Evolutionary conservation across 2,329 filamentous ascomycete genomes (phyloP).

Genomic region (Fusarium tanahbumbuense): DNA sequence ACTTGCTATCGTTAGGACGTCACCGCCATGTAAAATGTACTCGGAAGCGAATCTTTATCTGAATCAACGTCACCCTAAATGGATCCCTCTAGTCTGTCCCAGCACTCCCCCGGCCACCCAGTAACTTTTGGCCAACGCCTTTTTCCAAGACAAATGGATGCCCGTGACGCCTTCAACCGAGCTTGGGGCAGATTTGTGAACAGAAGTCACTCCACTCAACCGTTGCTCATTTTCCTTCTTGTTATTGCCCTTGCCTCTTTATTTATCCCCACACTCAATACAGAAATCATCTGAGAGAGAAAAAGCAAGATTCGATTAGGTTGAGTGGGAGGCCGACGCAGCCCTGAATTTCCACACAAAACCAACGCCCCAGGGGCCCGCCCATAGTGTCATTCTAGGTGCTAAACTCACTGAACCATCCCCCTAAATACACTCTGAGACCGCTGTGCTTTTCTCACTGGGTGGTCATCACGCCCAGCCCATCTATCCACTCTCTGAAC

Average conservation of each 20-base stretch:
- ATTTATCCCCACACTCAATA: conserved; percentile 24
- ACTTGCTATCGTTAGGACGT: conserved; percentile 16
- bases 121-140: conserved; percentile 35
- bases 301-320: conserved; percentile 17
- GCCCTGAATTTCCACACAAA: not conserved
- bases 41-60: conserved; percentile 19
- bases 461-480: conserved; percentile 4
- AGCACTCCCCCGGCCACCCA: conserved; percentile 28
- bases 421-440: conserved; percentile 14
- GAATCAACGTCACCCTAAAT: conserved; percentile 37
- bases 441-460: conserved; percentile 21
- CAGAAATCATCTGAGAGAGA: not conserved
- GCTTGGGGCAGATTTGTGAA: conserved; percentile 21
- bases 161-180: conserved; percentile 39
- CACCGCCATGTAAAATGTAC: conserved; percentile 30
- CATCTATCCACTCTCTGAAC: conserved; percentile 5
- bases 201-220: conserved; percentile 33
- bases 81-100: conserved; percentile 28
- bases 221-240: conserved; percentile 20
- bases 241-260: conserved; percentile 21
- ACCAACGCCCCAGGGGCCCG: not conserved
- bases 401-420: conserved; percentile 16
- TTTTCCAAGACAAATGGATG: conserved; percentile 35
- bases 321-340: not conserved
- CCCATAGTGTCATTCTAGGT: conserved; percentile 25